These are phyloP conservation scores for Hondaea fermentalgiana DNA, from an alignment of 108 stramenopile genomes.

Conservation along the genomic window DNA sequence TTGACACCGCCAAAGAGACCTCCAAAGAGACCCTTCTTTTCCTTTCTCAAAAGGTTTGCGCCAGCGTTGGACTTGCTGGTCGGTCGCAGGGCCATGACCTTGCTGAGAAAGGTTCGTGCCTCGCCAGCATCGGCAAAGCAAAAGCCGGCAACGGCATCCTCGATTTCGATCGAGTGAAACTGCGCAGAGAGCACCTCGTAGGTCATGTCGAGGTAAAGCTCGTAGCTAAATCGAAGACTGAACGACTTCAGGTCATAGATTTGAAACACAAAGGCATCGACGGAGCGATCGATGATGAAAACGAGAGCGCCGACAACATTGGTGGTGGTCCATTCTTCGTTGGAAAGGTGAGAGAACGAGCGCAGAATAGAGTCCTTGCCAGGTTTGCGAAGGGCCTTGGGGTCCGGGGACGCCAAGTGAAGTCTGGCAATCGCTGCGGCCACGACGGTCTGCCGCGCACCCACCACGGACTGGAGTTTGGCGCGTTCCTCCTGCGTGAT, in stretches of 20 bases:
- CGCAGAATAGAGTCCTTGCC: background rate
- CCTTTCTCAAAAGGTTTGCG: background rate
- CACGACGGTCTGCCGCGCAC: background rate
- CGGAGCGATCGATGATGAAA: background rate
- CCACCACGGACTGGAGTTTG: background rate
- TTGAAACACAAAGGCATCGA: background rate
- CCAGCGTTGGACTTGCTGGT: background rate
- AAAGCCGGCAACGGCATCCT: background rate
- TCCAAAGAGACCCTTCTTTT: background rate
- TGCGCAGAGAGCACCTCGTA: background rate
- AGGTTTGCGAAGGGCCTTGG: background rate
- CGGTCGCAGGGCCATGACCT: slow-evolving; percentile 8
- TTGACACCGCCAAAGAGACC: background rate
- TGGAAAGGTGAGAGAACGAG: background rate
- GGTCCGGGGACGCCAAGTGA: background rate
- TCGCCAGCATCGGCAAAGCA: background rate
- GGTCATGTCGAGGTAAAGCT: background rate
- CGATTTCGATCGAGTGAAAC: background rate
- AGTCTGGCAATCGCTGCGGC: background rate
- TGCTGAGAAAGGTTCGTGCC: background rate
- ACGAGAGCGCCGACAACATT: background rate
- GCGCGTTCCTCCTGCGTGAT: background rate
- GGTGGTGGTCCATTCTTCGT: background rate
- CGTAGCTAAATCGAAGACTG: background rate
- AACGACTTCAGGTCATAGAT: background rate